Percentiles rank a stretch among this genome's conserved stretches.
phyloP scores from a whole-genome alignment of 495 filamentous ascomycete genomes.

The Penicillium argentinense region DNA sequence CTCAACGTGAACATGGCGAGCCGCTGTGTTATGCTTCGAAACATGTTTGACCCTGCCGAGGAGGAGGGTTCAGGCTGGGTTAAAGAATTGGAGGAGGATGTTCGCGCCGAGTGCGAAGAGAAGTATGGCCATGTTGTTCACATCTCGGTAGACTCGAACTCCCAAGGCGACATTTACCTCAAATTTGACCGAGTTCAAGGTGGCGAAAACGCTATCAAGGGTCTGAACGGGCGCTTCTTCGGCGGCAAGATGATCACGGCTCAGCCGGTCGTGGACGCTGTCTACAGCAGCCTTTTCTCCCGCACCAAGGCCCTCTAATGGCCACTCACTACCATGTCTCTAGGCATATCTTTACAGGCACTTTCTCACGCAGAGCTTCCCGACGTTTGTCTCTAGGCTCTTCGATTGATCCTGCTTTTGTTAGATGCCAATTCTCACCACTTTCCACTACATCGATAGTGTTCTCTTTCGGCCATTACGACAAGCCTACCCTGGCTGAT shows the following conservation, averaged over 20 bases:
- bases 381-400: slow-evolving; percentile 20
- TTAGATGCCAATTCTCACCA: slow-evolving; percentile 41
- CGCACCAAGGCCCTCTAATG: slow-evolving; percentile 70
- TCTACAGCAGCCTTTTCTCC: slow-evolving; percentile 96
- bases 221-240: slow-evolving; percentile 95
- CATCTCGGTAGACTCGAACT: slow-evolving; percentile 92
- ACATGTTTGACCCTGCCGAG: slow-evolving; percentile 93
- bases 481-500: too few relatives aligned
- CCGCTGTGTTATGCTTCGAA: slow-evolving; percentile 88
- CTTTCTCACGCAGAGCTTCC: slow-evolving; percentile 22
- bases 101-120: slow-evolving; percentile 86
- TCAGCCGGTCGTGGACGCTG: slow-evolving; percentile 92
- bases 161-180: slow-evolving; percentile 93
- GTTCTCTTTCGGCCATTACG: slow-evolving; percentile 25
- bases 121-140: slow-evolving; percentile 99
- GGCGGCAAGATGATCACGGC: slow-evolving; percentile 87
- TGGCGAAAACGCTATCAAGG: slow-evolving; percentile 95
- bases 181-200: slow-evolving; percentile 95
- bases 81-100: slow-evolving; percentile 92
- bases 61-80: slow-evolving; percentile 86
- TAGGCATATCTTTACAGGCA: slow-evolving; percentile 8
- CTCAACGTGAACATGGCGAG: slow-evolving; percentile 90
- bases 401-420: slow-evolving; percentile 41
- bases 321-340: slow-evolving; percentile 4
- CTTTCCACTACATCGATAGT: too few relatives aligned